Percentiles rank a stretch among this genome's conserved stretches.
phyloP scores from a whole-genome alignment of 177 flowering plant genomes.

The Vitis hybrid region DNA sequence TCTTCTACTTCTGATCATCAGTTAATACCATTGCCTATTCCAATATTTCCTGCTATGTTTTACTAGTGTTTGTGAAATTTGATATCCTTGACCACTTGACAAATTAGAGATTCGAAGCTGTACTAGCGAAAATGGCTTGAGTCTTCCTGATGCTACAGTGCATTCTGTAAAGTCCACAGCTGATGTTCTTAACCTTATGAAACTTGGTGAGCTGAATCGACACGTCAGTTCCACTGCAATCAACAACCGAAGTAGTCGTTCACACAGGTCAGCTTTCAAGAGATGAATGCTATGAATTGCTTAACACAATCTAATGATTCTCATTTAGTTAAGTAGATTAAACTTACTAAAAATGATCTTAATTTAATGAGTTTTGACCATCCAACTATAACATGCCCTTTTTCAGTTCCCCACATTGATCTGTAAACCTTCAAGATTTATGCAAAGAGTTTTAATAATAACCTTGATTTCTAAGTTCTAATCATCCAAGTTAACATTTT shows the following conservation, averaged over 20 bases:
- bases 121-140: slow-evolving; percentile 43
- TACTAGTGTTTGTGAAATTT: background rate
- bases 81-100: slow-evolving; percentile 41
- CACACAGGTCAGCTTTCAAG: slow-evolving; percentile 66
- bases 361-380: too few species aligned
- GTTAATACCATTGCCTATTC: background rate
- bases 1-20: background rate
- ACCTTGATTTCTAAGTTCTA: too few species aligned
- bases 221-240: slow-evolving; percentile 63
- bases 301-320: background rate
- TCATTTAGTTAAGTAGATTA: too few species aligned
- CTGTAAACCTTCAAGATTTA: too few species aligned
- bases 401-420: too few species aligned
- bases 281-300: background rate
- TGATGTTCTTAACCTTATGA: slow-evolving; percentile 73
- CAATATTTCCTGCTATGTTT: background rate
- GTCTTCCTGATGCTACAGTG: slow-evolving; percentile 69
- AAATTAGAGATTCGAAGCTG: slow-evolving; percentile 76
- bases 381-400: too few species aligned
- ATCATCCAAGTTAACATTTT: too few species aligned
- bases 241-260: slow-evolving; percentile 67
- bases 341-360: too few species aligned
- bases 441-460: too few species aligned
- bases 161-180: slow-evolving; percentile 56
- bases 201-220: slow-evolving; percentile 70